Evolutionary conservation across 805 yeast species (phyloP).

Genomic region (Barnettozyma vustinii): DNA sequence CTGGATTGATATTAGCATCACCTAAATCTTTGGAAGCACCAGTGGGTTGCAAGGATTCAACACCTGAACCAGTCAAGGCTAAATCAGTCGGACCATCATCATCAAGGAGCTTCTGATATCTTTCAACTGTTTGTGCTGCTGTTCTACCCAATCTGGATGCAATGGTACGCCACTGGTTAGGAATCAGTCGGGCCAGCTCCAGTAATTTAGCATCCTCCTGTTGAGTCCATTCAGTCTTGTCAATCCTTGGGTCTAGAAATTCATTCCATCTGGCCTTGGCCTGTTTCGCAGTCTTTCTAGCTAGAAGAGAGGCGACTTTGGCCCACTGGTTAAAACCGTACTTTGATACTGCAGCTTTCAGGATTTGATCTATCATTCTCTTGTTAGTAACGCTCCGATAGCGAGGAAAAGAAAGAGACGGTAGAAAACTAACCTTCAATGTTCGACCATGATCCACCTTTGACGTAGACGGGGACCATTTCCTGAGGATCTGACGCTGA

Average conservation of each 20-base stretch:
- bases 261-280: conserved; percentile 92
- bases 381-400: conserved; percentile 17
- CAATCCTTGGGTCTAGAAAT: conserved; percentile 71
- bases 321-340: conserved; percentile 96
- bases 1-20: conserved; percentile 65
- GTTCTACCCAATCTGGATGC: conserved; percentile 77
- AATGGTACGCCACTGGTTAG: conserved; percentile 95
- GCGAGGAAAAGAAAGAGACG: not conserved
- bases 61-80: conserved; percentile 46
- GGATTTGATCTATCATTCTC: conserved; percentile 56
- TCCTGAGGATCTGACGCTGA: not conserved
- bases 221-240: conserved; percentile 60
- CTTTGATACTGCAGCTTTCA: conserved; percentile 86
- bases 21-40: conserved; percentile 38
- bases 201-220: conserved; percentile 74
- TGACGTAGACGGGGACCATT: conserved; percentile 64
- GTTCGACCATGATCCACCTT: conserved; percentile 90
- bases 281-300: conserved; percentile 84
- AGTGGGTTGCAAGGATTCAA: conserved; percentile 39
- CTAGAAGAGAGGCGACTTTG: conserved; percentile 78
- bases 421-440: conserved; percentile 31
- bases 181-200: conserved; percentile 61
- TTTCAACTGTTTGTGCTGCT: conserved; percentile 78
- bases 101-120: conserved; percentile 70
- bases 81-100: conserved; percentile 32